A percentile compares a stretch with the other conserved stretches of the same genome.
Evolutionary conservation across 2,329 filamentous ascomycete species (phyloP).

Genomic region (Neofusicoccum laricinum): DNA sequence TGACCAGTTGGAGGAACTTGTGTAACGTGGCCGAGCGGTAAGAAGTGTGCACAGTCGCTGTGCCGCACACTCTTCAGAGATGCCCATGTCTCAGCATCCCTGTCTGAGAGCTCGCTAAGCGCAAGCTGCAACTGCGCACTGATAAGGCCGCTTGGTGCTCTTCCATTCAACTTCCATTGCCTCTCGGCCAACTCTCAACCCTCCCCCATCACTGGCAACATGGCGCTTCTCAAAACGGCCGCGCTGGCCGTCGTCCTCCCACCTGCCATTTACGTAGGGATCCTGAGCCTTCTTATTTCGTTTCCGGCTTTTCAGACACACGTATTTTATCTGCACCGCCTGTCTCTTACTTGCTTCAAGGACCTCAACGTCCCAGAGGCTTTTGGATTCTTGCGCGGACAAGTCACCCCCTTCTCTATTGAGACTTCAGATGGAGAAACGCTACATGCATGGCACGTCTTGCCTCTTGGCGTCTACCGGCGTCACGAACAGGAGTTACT

Average conservation of each 20-base stretch:
- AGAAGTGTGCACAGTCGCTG: not conserved
- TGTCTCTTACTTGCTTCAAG: conserved; percentile 56
- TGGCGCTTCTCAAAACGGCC: not conserved
- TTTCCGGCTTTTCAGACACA: conserved; percentile 52
- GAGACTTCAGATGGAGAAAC: conserved; percentile 39
- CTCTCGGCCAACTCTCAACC: not conserved
- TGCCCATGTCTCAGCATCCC: not conserved
- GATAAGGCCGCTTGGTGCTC: not conserved
- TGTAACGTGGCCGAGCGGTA: not conserved
- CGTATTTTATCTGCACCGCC: conserved; percentile 55
- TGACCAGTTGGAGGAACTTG: not conserved
- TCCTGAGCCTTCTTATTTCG: conserved; percentile 45
- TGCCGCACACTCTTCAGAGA: not conserved
- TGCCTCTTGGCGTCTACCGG: conserved; percentile 47
- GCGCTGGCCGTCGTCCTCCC: not conserved
- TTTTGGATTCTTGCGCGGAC: conserved; percentile 49
- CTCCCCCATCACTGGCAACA: not conserved
- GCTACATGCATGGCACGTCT: conserved; percentile 51
- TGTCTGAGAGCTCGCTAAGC: not conserved
- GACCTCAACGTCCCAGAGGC: conserved; percentile 48
- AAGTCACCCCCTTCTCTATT: conserved; percentile 50
- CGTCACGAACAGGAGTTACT: conserved; percentile 44
- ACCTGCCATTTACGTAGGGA: conserved; percentile 35
- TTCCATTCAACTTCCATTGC: not conserved
- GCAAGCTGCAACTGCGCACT: not conserved